Evolutionary conservation across 2,329 filamentous ascomycete genomes (phyloP).

Genomic region (Paracoccidioides brasiliensis): DNA sequence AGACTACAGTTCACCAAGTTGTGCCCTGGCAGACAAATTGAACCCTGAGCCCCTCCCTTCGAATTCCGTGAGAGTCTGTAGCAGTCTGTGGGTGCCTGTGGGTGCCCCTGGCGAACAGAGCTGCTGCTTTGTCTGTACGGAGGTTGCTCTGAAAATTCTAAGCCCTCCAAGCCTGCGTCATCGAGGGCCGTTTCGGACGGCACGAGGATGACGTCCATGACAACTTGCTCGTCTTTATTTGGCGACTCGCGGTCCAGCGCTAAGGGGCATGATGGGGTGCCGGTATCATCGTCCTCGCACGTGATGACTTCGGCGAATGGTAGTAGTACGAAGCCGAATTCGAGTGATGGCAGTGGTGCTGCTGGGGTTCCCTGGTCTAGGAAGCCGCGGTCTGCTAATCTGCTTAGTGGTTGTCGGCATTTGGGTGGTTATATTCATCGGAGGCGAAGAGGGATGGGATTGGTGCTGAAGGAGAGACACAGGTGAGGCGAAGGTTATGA

Average conservation of each 20-base stretch:
- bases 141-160: no score
- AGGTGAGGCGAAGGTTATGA: not conserved
- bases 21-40: no score
- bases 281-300: not conserved
- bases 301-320: not conserved
- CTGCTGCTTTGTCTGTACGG: no score
- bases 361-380: slow-evolving; percentile 18
- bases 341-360: not conserved
- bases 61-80: no score
- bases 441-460: not conserved
- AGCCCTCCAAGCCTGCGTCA: no score
- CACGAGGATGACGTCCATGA: no score
- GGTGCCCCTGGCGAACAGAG: no score
- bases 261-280: not conserved
- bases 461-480: not conserved
- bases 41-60: no score
- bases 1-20: not conserved
- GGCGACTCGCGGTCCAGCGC: not conserved
- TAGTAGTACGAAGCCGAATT: slow-evolving; percentile 6
- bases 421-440: slow-evolving; percentile 2
- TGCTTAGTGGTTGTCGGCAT: slow-evolving; percentile 24
- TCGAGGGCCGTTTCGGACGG: no score
- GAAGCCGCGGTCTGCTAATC: slow-evolving; percentile 56
- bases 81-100: no score
- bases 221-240: no score